Evolutionary conservation across 768 basidiomycete species (phyloP), one percentile per base, ranked within the genome.

Genomic region (Boletus coccyginus): DNA sequence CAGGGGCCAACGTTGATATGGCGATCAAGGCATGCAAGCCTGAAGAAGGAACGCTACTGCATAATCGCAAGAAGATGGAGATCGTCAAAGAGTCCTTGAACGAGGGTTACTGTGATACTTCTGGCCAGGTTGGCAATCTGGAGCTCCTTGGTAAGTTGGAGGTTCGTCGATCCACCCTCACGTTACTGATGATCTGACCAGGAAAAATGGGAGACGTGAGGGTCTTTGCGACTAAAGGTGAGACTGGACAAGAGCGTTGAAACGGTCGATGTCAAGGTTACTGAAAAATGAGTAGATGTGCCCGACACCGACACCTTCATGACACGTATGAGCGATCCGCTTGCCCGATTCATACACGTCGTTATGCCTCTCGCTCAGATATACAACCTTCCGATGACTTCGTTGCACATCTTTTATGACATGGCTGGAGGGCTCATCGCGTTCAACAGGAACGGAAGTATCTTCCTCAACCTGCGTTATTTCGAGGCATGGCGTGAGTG

Each of bases 401-500:
- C 87, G 45, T 63, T 97, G 55, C 92, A 96, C 63, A 80, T 99
- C 7, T 98, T 98, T 70, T 88, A 86, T 71, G 95, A 98, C 66
- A 68, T 78, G 21, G 74, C 76, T 6, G 95, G 96, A 1, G 86
- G 85, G 2, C 73, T 90, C 13, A 96, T 98, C 52, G 97, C 94
- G 2, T 98, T 99, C 78, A 99, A 98, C 69, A 78, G 94, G 29
- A 84, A 84, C 46, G 93, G 90, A 3, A 90, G 88, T 56, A 78
- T 98, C 16, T 98, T 93, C 72, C 72, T 97, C 56, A 98, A 97
- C 68, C 73, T 93, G 24, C 80, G 94, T 21, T 96, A 87, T 69
- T 94, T 84, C 58, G 81, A 90, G 65, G 82, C 87, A 48, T 94
- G 92, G 91, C 94, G 90, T 94, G 70, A 77, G 88, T 80, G n/a